phyloP scores from a whole-genome alignment of 306 rosid genomes.

The Vachellia pachyceras region DNA sequence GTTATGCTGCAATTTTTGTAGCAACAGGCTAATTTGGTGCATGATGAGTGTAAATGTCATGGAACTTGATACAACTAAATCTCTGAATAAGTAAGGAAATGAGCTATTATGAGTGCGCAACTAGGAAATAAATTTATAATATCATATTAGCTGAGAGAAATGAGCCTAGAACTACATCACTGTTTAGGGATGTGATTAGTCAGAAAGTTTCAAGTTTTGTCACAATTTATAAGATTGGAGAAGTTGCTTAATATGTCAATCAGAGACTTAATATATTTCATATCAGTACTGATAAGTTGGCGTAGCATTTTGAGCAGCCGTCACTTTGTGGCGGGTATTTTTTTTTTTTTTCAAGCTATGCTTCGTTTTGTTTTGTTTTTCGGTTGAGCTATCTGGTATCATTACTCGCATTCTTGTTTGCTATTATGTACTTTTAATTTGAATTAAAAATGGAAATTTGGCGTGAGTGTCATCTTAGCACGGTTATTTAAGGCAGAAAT shows the following conservation, averaged over 20 bases:
- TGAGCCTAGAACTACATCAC: not conserved
- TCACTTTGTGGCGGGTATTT: not conserved
- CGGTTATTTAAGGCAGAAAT: not conserved
- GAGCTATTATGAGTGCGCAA: not conserved
- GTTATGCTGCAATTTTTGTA: not conserved
- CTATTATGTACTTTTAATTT: not conserved
- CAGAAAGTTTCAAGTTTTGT: not conserved
- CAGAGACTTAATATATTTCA: not conserved
- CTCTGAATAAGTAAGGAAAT: not conserved
- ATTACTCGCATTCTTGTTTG: conserved; percentile 4
- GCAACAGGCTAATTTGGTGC: not conserved
- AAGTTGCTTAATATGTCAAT: not conserved
- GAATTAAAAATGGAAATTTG: not conserved
- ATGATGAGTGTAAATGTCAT: conserved; percentile 6
- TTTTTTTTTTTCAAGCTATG: not conserved
- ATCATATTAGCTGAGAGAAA: not conserved
- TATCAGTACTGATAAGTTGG: not conserved
- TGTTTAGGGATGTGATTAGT: conserved; percentile 8
- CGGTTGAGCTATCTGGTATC: not conserved
- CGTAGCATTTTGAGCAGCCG: not conserved
- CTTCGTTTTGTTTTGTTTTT: conserved; percentile 25
- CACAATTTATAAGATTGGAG: not conserved
- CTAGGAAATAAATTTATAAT: not conserved
- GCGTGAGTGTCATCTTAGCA: not conserved
- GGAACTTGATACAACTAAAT: not conserved